phyloP scores from a whole-genome alignment of 75 land plant species.

The Gnetum montanum region DNA sequence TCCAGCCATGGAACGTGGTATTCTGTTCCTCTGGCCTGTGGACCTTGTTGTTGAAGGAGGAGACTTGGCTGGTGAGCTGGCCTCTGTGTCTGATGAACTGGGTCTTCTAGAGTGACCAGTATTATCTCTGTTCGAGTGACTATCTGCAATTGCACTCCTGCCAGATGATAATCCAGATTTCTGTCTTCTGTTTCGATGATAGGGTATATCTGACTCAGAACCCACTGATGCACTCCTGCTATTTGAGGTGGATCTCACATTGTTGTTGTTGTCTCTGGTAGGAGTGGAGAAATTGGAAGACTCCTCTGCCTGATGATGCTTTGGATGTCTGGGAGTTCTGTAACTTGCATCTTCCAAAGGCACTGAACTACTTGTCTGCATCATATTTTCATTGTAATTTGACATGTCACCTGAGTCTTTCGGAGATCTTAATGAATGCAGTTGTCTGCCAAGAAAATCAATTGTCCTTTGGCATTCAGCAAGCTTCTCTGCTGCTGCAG shows the following conservation, averaged over 20 bases:
- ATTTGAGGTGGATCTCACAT: not conserved
- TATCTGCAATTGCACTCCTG: slow-evolving; percentile 3
- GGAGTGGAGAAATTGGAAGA: slow-evolving; percentile 1
- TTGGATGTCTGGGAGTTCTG: slow-evolving; percentile 8
- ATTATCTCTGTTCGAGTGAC: slow-evolving; percentile 5
- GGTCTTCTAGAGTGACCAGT: too few relatives aligned
- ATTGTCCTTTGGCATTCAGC: slow-evolving; percentile 96
- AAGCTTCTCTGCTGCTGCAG: slow-evolving; percentile 76
- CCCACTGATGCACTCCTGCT: not conserved
- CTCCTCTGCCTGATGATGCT: slow-evolving; percentile 9
- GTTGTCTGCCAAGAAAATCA: slow-evolving; percentile 71
- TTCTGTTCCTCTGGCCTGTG: too few relatives aligned
- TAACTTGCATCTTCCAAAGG: slow-evolving; percentile 4
- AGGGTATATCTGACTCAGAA: slow-evolving; percentile 7
- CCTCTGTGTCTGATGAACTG: too few relatives aligned
- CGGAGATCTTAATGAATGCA: slow-evolving; percentile 50
- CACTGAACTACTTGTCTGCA: not conserved
- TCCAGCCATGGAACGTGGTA: too few relatives aligned
- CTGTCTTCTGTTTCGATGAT: not conserved
- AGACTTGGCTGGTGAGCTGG: too few relatives aligned
- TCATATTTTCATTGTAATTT: not conserved
- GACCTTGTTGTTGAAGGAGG: too few relatives aligned
- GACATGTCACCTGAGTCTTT: slow-evolving; percentile 11
- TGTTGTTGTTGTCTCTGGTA: slow-evolving; percentile 1
- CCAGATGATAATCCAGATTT: slow-evolving; percentile 11